A percentile compares a stretch with the other conserved stretches of the same genome.
These are phyloP conservation scores for Diddensiella caesifluorescens DNA, from an alignment of 805 yeast genomes.

Conservation along the genomic window DNA sequence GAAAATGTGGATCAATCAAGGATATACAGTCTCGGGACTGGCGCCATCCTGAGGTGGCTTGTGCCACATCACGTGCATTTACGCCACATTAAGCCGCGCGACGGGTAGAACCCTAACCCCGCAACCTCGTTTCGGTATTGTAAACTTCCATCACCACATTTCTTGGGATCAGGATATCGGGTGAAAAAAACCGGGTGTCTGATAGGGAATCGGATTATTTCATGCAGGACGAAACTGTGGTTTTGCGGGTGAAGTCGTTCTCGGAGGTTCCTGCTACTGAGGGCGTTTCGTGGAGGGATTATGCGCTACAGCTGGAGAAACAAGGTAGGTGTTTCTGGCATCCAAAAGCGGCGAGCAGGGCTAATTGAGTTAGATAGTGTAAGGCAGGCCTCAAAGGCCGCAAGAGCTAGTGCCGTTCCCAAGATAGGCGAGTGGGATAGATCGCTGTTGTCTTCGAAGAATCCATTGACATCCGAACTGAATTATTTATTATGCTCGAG, in stretches of 20 bases:
- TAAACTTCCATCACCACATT: too few species aligned
- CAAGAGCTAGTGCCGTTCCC: too few species aligned
- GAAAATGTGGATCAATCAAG: too few species aligned
- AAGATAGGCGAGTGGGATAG: conserved; percentile 23
- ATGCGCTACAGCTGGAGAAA: conserved; percentile 14
- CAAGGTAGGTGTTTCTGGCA: conserved; percentile 3
- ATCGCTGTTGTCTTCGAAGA: conserved; percentile 21
- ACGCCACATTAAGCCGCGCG: conserved; percentile 5
- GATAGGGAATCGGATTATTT: too few species aligned
- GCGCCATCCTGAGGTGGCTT: too few species aligned
- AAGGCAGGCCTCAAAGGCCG: too few species aligned
- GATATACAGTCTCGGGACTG: too few species aligned
- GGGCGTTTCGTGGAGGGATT: conserved; percentile 14
- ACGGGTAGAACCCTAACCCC: too few species aligned
- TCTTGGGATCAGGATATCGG: too few species aligned
- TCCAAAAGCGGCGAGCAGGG: neutral
- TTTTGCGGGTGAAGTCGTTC: neutral
- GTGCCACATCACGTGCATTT: conserved; percentile 9
- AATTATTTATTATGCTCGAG: conserved; percentile 27
- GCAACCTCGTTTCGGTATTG: too few species aligned
- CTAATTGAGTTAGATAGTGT: too few species aligned
- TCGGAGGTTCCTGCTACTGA: neutral
- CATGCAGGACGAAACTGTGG: conserved; percentile 1
- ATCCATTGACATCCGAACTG: conserved; percentile 26
- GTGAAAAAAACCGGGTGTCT: too few species aligned